Evolutionary conservation across 2,329 filamentous ascomycete species (phyloP), one percentile per base, ranked within the genome.

Genomic region (Lasiodiplodia hormozganensis): DNA sequence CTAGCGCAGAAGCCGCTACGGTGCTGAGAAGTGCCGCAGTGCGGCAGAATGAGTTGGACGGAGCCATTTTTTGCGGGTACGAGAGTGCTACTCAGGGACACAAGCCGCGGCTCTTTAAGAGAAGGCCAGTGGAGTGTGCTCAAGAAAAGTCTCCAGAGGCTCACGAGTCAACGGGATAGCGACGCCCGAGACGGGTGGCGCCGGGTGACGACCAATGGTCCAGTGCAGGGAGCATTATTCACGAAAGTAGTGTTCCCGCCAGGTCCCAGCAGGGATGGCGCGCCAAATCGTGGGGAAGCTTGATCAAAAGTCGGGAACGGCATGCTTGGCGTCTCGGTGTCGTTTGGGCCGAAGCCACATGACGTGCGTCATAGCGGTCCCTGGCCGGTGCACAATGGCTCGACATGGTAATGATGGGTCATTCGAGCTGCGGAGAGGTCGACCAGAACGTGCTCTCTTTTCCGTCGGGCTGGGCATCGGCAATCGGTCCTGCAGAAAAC

Each of bases 1-100:
- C 73, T 5, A 68, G 57, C 11, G 56, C 25, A 6, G 51, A 54
- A 25, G 53, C 40, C 25, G 65, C 65, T 2, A 67, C 25, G 8
- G 40, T 51, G 5, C 54, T 10, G 6, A 67, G 14, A 5, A 67
- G n/a, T 10, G 65, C 60, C 14, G 47, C 43, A 28, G 60, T 18
- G 18, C 47, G 43, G n/a, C 43, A 47, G 47, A 64, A 21, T 7
- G 31, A 53, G 43, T 8, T 1, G n/a, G 16, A 28, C 2, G 40
- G 23, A 53, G 47, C 60, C 60, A 64, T 64, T 12, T n/a, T n/a
- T 38, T 52, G 28, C 7, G 18, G 47, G 31, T 4, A 21, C 60
- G 43, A 51, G 43, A 12, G 40, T 34, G 14, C 14, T 34, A 28
- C 34, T n/a, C 40, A 23, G 40, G 34, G 23, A 3, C 18, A 8